Conservation (phyloP, 257 asterid species). For the Jacaranda copaia region DNA sequence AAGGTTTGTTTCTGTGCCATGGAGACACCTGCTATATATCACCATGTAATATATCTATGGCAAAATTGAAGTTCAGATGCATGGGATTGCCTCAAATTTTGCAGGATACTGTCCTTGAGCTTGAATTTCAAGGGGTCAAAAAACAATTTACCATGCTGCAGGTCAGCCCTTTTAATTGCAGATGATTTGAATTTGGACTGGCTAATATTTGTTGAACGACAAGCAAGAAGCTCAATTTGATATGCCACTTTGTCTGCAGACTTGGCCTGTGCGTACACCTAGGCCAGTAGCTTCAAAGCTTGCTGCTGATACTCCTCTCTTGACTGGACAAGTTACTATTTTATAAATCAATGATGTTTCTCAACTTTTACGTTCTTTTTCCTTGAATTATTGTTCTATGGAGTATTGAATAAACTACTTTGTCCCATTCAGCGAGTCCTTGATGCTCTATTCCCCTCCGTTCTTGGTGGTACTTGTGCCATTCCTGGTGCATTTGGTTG, state of each 20-base stretch:
- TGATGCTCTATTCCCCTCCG: slow-evolving; percentile 97
- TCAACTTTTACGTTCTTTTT: background rate
- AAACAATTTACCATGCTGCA: slow-evolving; percentile 96
- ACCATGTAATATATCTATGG: background rate
- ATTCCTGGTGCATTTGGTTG: slow-evolving; percentile 99
- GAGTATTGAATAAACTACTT: slow-evolving; percentile 35
- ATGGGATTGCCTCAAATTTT: slow-evolving; percentile 38
- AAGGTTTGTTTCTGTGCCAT: slow-evolving; percentile 60
- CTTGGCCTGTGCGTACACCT: slow-evolving; percentile 98
- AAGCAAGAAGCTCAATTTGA: slow-evolving; percentile 33
- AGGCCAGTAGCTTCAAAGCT: slow-evolving; percentile 96
- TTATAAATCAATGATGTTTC: slow-evolving; percentile 2
- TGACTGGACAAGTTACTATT: slow-evolving; percentile 92
- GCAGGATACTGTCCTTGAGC: slow-evolving; percentile 99
- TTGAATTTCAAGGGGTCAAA: slow-evolving; percentile 97
- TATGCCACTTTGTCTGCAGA: slow-evolving; percentile 56
- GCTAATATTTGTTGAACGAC: slow-evolving; percentile 19
- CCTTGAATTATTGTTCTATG: slow-evolving; percentile 22
- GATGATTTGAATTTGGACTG: slow-evolving; percentile 28
- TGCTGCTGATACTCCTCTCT: slow-evolving; percentile 98
- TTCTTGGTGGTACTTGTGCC: slow-evolving; percentile 99
- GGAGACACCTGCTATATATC: background rate
- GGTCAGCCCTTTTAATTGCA: slow-evolving; percentile 48
- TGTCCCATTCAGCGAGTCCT: slow-evolving; percentile 85
- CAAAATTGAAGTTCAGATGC: slow-evolving; percentile 8